Evolutionary conservation across 83 land plant genomes (phyloP), one percentile per base, ranked within the genome.

Genomic region (Picea mariana): DNA sequence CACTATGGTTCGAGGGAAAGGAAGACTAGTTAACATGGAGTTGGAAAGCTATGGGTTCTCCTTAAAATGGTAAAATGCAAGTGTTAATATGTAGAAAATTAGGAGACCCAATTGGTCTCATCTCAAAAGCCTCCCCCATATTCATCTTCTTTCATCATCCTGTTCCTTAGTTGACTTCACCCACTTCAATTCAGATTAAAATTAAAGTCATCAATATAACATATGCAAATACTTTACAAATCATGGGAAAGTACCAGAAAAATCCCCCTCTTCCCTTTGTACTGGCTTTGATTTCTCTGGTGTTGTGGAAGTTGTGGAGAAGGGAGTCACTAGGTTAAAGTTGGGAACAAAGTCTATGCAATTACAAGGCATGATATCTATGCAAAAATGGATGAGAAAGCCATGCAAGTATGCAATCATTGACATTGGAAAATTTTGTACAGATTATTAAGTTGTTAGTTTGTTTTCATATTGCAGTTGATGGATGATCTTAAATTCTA

Each of bases 231-330:
- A 89, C 87, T 78, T 84, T 97, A 40, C 88, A 87, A 82, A 81
- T 96, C 21, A 83, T 89, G 72, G 99, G 99, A 9, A 89, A 91
- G 85, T 95, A 97, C 89, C 99, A 97, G 80, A 97, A 95, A 82
- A 95, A 89, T 86, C 88, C 91, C 9, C 86, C 94, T 0, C 81
- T 94, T 55, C 99, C 99, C 7, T 96, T 91, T 84, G 80, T 95
- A 55, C 99, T 95, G 2, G 98, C 97, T 0, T 88, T 31, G 99
- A 97, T 82, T 94, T 87, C 88, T 92, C 99, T 4, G 99, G 99
- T 21, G 82, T 85, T 38, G 94, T 97, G 64, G 89, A 93, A 0
- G 85, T 90, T 24, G 94, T 93, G n/a, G 99, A 96, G 9, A 40
- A 80, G 38, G 79, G 17, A 6, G 99, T 97, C 38, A 75, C 90